These are phyloP conservation scores for Citrullus amarus DNA, from an alignment of 306 rosid species.

Conservation along the genomic window DNA sequence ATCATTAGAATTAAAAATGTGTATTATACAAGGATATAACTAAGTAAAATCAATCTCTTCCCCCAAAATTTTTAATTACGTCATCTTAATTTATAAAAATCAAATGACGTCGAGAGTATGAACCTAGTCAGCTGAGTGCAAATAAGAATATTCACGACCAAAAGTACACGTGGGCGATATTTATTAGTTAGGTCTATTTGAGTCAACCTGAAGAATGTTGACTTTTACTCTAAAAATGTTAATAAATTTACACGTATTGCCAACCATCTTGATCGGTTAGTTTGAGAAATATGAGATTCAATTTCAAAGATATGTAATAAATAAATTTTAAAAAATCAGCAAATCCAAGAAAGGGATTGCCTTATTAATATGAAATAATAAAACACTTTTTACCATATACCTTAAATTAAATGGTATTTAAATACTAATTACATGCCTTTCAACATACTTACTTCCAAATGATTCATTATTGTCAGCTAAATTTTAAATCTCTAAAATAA, in stretches of 20 bases:
- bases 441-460: too few species aligned
- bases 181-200: neutral
- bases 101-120: neutral
- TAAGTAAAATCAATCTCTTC: neutral
- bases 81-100: neutral
- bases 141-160: neutral
- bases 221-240: neutral
- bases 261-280: neutral
- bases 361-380: too few species aligned
- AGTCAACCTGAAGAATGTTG: neutral
- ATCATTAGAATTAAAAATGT: neutral
- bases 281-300: neutral
- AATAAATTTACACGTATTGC: neutral
- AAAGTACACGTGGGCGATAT: constrained; percentile 1
- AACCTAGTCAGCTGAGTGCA: neutral
- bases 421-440: too few species aligned
- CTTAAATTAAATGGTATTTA: too few species aligned
- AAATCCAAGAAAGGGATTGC: neutral
- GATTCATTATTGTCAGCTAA: too few species aligned
- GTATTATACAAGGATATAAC: neutral
- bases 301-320: neutral
- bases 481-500: too few species aligned
- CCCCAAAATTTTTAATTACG: neutral
- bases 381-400: too few species aligned
- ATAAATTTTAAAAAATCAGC: neutral